Evolutionary conservation across 1,284 basidiomycete genomes (phyloP).

Genomic region (Coniferiporia weirii): DNA sequence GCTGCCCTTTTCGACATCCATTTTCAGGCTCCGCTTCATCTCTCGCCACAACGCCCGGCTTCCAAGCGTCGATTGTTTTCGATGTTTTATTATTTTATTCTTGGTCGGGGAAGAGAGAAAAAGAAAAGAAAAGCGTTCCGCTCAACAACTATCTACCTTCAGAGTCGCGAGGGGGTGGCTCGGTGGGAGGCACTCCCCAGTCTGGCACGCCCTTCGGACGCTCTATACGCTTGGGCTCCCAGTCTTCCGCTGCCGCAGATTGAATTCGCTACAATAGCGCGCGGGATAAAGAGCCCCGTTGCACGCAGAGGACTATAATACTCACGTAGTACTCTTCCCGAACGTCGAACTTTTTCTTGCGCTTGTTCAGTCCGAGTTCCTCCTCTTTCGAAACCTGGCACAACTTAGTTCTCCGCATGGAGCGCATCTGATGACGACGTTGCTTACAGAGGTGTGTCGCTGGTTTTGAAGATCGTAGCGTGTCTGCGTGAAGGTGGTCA

Average conservation of each 20-base stretch:
- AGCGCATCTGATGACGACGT: not conserved
- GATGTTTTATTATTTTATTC: too few species aligned
- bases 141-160: too few species aligned
- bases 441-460: conserved; percentile 64
- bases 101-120: too few species aligned
- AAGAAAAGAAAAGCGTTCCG: too few species aligned
- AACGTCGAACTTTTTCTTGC: conserved; percentile 86
- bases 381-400: conserved; percentile 75
- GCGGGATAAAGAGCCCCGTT: not conserved
- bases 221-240: conserved; percentile 84
- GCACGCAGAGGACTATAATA: not conserved
- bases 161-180: conserved; percentile 35
- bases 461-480: conserved; percentile 86
- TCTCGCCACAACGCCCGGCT: not conserved
- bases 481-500: conserved; percentile 84
- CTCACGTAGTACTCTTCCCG: conserved; percentile 94
- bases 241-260: conserved; percentile 60
- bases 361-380: conserved; percentile 74
- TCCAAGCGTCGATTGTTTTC: not conserved
- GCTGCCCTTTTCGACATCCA: not conserved
- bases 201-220: conserved; percentile 82
- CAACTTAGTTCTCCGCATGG: not conserved
- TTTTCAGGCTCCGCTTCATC: conserved; percentile 10
- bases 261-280: conserved; percentile 51
- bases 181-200: conserved; percentile 78